Conservation (phyloP, 768 basidiomycete species). For the Pleurotus tuber-regium region DNA sequence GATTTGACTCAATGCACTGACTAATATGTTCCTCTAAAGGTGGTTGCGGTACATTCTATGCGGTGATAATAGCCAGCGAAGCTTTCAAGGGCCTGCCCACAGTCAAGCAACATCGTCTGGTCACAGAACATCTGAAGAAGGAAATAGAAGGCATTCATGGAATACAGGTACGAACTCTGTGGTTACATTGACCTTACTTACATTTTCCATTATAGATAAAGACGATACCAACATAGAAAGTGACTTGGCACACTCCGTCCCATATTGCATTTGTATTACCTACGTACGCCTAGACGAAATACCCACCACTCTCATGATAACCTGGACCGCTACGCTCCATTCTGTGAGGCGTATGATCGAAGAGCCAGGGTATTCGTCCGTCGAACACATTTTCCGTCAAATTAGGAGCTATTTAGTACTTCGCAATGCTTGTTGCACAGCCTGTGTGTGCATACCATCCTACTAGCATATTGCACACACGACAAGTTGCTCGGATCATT, state of each 20-base stretch:
- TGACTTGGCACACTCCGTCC: neutral
- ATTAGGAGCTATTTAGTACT: no score
- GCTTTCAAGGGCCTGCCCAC: slow-evolving; percentile 82
- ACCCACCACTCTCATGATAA: no score
- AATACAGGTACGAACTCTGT: slow-evolving; percentile 65
- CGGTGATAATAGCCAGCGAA: slow-evolving; percentile 83
- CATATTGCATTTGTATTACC: neutral
- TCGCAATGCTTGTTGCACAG: no score
- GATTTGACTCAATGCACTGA: no score
- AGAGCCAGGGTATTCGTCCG: no score
- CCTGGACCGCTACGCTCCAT: no score
- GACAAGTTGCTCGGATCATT: no score
- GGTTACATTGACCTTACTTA: neutral
- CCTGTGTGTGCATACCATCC: no score
- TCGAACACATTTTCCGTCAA: no score
- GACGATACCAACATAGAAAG: slow-evolving; percentile 28
- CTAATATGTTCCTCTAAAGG: slow-evolving; percentile 54
- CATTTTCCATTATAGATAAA: slow-evolving; percentile 33
- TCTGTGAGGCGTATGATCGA: no score
- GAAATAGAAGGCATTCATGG: slow-evolving; percentile 94
- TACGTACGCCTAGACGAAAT: no score
- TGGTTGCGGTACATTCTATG: slow-evolving; percentile 97
- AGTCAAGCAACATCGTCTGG: slow-evolving; percentile 92
- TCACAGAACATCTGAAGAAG: slow-evolving; percentile 80
- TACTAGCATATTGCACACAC: no score